These are phyloP conservation scores for Beauveria sp. DNA, from an alignment of 2,329 filamentous ascomycete species.

Conservation along the genomic window DNA sequence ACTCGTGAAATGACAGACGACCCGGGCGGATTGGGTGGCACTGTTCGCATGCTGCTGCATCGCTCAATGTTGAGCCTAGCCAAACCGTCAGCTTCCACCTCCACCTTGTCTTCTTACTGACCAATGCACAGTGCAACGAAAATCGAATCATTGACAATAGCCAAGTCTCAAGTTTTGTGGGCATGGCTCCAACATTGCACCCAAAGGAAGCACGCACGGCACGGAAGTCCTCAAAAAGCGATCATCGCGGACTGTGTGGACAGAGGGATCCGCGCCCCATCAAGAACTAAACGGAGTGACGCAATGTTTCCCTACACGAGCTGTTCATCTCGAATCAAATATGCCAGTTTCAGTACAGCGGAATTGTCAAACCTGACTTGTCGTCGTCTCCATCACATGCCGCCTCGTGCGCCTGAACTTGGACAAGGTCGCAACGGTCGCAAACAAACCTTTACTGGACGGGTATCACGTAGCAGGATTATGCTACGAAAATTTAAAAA, in stretches of 20 bases:
- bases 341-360: not conserved
- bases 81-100: too few species aligned
- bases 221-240: not conserved
- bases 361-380: not conserved
- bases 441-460: not conserved
- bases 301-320: not conserved
- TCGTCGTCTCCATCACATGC: not conserved
- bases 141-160: not conserved
- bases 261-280: not conserved
- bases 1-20: too few species aligned
- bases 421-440: not conserved
- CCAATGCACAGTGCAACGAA: too few species aligned
- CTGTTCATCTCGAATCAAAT: not conserved
- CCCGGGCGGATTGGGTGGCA: too few species aligned
- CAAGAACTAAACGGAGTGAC: not conserved
- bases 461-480: not conserved
- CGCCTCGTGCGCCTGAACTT: too few species aligned
- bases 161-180: not conserved
- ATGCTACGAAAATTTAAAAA: not conserved
- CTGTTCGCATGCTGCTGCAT: too few species aligned
- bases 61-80: too few species aligned
- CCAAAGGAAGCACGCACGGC: too few species aligned
- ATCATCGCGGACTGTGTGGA: not conserved
- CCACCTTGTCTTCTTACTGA: too few species aligned
- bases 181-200: not conserved